phyloP scores from a whole-genome alignment of 345 rosid genomes.

The Moricandia arvensis region DNA sequence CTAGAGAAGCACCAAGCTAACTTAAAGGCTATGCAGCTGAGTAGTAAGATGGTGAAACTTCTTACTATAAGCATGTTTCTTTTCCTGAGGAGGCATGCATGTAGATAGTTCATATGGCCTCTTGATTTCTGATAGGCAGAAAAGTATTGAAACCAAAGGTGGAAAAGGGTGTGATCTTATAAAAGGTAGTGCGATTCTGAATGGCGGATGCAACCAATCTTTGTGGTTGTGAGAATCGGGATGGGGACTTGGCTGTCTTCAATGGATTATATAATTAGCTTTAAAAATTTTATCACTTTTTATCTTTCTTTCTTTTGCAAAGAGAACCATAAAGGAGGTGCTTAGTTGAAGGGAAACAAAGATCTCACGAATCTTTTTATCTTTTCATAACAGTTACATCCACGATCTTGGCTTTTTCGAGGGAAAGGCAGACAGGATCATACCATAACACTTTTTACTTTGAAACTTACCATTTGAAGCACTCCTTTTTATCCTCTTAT shows the following conservation, averaged over 20 bases:
- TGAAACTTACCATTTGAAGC: conserved; percentile 41
- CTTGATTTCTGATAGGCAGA: conserved; percentile 24
- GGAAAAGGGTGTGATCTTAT: conserved; percentile 34
- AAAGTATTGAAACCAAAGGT: conserved; percentile 28
- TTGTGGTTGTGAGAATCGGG: conserved; percentile 54
- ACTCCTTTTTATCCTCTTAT: conserved; percentile 38
- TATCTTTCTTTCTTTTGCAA: conserved; percentile 39
- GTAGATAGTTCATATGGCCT: conserved; percentile 45
- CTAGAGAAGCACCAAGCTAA: conserved; percentile 60
- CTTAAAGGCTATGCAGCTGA: conserved; percentile 60
- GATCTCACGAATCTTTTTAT: conserved; percentile 71
- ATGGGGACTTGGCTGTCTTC: conserved; percentile 58
- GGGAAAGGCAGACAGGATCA: conserved; percentile 48
- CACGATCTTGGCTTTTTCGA: conserved; percentile 51
- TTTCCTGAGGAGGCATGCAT: conserved; percentile 42
- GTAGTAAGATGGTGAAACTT: conserved; percentile 58
- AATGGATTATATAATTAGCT: conserved; percentile 52
- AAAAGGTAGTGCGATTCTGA: conserved; percentile 27
- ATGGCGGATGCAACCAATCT: conserved; percentile 60
- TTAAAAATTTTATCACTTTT: conserved; percentile 39
- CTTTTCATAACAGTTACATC: conserved; percentile 80
- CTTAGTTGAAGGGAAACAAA: conserved; percentile 71
- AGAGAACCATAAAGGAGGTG: conserved; percentile 54
- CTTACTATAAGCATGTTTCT: conserved; percentile 50
- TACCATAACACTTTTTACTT: conserved; percentile 35